These are phyloP conservation scores for Musa acuminata DNA, from an alignment of 176 grass and related monocot species.

Conservation along the genomic window DNA sequence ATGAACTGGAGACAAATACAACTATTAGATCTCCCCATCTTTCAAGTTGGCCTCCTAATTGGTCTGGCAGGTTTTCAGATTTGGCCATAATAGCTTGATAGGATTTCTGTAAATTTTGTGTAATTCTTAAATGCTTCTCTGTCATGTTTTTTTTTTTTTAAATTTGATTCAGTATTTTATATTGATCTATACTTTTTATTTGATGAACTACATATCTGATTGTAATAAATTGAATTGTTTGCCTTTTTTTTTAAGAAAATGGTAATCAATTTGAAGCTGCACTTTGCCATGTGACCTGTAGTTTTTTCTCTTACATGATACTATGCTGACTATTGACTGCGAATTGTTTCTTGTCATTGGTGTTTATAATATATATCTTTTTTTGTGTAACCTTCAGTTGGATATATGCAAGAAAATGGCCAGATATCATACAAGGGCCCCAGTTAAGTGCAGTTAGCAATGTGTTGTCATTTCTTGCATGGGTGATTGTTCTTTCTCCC, in stretches of 20 bases:
- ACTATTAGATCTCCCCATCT: no score
- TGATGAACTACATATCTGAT: background rate
- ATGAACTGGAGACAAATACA: no score
- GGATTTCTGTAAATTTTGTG: background rate
- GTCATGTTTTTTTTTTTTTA: background rate
- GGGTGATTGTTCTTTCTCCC: conserved; percentile 77
- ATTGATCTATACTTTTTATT: background rate
- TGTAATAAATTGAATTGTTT: background rate
- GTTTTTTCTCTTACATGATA: background rate
- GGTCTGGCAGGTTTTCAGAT: no score
- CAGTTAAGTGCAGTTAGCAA: conserved; percentile 65
- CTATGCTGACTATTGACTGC: background rate
- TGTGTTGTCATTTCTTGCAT: conserved; percentile 62
- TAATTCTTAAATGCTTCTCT: background rate
- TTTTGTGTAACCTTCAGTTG: conserved; percentile 55
- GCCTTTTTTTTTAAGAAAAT: background rate
- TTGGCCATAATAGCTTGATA: background rate
- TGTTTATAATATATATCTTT: conserved; percentile 12
- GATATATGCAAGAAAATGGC: conserved; percentile 99
- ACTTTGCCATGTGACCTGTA: no score
- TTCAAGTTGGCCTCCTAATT: no score
- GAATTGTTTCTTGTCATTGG: background rate
- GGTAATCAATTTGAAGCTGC: no score
- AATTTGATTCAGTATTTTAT: background rate
- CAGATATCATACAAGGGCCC: conserved; percentile 62